Evolutionary conservation across 495 filamentous ascomycete species (phyloP).

Genomic region (Penicillium pancosmium): DNA sequence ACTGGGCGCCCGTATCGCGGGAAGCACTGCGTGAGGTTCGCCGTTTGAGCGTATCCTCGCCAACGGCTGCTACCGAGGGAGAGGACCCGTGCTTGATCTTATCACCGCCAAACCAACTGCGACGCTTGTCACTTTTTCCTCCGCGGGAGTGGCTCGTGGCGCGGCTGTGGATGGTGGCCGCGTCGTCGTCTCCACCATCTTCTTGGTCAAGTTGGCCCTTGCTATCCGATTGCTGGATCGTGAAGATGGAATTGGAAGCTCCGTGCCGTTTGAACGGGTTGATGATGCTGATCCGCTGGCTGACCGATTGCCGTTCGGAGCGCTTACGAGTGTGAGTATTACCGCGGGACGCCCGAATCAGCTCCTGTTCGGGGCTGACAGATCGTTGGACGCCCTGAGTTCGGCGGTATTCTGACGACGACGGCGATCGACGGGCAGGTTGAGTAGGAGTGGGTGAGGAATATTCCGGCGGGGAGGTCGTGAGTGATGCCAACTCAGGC

Average conservation of each 20-base stretch:
- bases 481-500: slow-evolving; percentile 43
- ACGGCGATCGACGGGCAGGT: slow-evolving; percentile 26
- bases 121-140: slow-evolving; percentile 40
- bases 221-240: slow-evolving; percentile 31
- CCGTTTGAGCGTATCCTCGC: slow-evolving; percentile 35
- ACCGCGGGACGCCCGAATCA: slow-evolving; percentile 35
- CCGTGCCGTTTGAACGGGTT: slow-evolving; percentile 52
- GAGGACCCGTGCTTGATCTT: slow-evolving; percentile 40
- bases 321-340: slow-evolving; percentile 39
- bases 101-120: slow-evolving; percentile 48
- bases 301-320: slow-evolving; percentile 44
- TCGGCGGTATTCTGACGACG: slow-evolving; percentile 29
- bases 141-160: slow-evolving; percentile 44
- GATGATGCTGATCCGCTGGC: slow-evolving; percentile 52
- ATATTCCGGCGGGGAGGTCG: slow-evolving; percentile 26
- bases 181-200: slow-evolving; percentile 40
- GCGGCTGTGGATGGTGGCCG: slow-evolving; percentile 48
- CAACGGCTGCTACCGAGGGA: slow-evolving; percentile 32
- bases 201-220: slow-evolving; percentile 34
- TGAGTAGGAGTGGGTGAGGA: slow-evolving; percentile 30
- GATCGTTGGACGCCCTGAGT: slow-evolving; percentile 31
- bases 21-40: slow-evolving; percentile 37
- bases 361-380: slow-evolving; percentile 43
- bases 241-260: slow-evolving; percentile 38
- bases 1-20: slow-evolving; percentile 34